Evolutionary conservation across 164 flowering plant species (phyloP), one percentile per base, ranked within the genome.

Genomic region (Protea cynaroides): DNA sequence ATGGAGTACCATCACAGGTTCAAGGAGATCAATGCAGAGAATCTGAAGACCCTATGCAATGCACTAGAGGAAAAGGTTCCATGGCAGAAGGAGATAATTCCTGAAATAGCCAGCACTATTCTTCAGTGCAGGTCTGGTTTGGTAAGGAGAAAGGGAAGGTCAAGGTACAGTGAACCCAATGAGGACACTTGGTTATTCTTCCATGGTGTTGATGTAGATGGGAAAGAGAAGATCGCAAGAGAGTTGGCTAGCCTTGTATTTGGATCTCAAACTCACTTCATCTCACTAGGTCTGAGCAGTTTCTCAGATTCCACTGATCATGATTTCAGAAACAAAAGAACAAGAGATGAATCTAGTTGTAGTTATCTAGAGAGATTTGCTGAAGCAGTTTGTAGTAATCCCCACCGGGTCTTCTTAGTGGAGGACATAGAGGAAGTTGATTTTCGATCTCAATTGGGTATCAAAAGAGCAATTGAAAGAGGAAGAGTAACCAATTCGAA

Each of bases 171-270:
- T 1, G 79, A 69, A 38, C 25, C 63, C n/a, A 94, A 90, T 73
- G 81, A 86, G 68, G 99, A 95, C 34, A 87, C 98, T 8, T 95
- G 97, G 96, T 64, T 95, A 63, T 73, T 87, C 56, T 95, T 95
- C 66, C 83, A 84, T 76, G 99, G 99, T 1, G 68, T 69, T 22
- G 97, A 95, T 64, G 52, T 52, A 1, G 82, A 82, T 44, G 91
- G 83, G 0, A 92, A 95, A 68, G 87, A 83, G 68, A 84, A 76
- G 73, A 72, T 90, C 13, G 92, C 86, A 0, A 80, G 77, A 62
- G 98, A 92, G 58, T 64, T 95, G 62, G 96, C 97, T 47, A 70
- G 66, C 68, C 77, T 84, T 34, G 78, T 95, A 44, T 95, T 92
- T 52, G 91, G 96, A 9, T 87, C 94, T 7, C 74, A 76, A 1